These are phyloP conservation scores for Daldinia decipiens DNA, from an alignment of 495 filamentous ascomycete species.

Conservation along the genomic window DNA sequence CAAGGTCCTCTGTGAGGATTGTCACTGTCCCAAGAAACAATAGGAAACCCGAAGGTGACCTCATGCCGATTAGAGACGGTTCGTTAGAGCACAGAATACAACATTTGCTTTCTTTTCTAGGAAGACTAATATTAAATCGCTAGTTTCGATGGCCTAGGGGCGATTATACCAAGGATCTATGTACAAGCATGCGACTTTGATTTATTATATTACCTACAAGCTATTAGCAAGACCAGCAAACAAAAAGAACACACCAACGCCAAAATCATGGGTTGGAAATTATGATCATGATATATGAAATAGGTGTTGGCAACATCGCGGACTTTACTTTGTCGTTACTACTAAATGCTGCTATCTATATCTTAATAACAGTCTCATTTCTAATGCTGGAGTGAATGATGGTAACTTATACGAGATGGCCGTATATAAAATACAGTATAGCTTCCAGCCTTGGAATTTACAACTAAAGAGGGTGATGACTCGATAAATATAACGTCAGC, in stretches of 20 bases:
- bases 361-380: not conserved
- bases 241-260: not conserved
- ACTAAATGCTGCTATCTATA: not conserved
- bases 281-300: not conserved
- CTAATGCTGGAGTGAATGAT: too few relatives aligned
- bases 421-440: too few relatives aligned
- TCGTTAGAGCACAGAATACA: not conserved
- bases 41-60: not conserved
- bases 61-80: not conserved
- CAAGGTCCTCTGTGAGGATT: constrained; percentile 58
- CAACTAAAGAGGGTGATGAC: too few relatives aligned
- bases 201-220: not conserved
- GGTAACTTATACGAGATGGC: too few relatives aligned
- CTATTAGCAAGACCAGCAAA: not conserved
- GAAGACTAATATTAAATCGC: not conserved
- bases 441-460: too few relatives aligned
- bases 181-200: not conserved
- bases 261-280: not conserved
- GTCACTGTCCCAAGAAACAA: constrained; percentile 22
- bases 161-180: not conserved
- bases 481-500: too few relatives aligned
- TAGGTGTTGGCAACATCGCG: not conserved
- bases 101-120: too few relatives aligned
- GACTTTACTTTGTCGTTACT: not conserved
- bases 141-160: not conserved